Base-by-base conservation (phyloP, 73 alveolate species). In the Paramecium tetraurelia region DNA sequence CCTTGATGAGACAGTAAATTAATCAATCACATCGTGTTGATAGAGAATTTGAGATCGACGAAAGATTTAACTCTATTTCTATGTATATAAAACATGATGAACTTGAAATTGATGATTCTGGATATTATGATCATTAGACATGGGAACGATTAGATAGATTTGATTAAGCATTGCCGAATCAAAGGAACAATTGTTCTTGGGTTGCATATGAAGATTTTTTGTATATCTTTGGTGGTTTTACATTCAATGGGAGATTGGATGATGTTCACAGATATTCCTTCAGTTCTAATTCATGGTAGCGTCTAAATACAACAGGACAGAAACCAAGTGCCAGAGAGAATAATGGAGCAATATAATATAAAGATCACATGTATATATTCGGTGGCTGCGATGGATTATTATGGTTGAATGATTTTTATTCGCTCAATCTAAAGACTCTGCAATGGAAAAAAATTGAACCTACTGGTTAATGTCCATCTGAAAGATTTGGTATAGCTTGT, bases 321-420 rank as follows among this genome's bases (percentile, higher is more conserved):
- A 89, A 89, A 6, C 94, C 94, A 12, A 31, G 80, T 27, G 85
- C 89, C 1, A 40, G 94, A 89, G 94, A 89, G 36, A 89, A 89
- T 40, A 89, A 89, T 89, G 94, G 98, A 36, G 99, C 99, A 7
- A 99, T 97, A 33, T 96, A 93, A 24, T 96, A 98, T 84, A 98
- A 98, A 59, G 97, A 93, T 87, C 87, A 96, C 43, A 86, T 98
- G 96, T 96, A 96, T 89, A 97, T 98, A 44, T 98, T 97, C 76
- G 99, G 98, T 21, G 99, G 99, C 58, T 98, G 97, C 77, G 99
- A 98, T 86, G 99, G 99, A 68, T 95, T 94, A 11, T 94, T 93
- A 33, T 98, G 99, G 96, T 86, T 95, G 86, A 96, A 97, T 92
- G 99, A 98, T 87, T 96, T 98, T 95, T 97, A 95, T 93, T 92